Evolutionary conservation across 139 green algal genomes (phyloP).

Genomic region (Zygnema circumcarinatum): DNA sequence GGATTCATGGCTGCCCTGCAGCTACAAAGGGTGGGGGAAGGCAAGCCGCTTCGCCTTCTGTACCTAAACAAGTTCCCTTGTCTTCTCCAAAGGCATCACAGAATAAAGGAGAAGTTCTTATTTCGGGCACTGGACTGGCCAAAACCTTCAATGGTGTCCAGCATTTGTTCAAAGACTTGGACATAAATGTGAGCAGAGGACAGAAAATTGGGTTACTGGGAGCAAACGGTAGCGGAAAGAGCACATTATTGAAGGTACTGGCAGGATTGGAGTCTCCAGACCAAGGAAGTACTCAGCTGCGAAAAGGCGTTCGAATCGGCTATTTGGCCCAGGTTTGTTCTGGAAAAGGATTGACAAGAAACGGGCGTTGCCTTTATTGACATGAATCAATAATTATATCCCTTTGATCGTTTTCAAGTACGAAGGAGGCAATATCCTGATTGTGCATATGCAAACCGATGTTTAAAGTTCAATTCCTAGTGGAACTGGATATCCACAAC

Average conservation of each 20-base stretch:
- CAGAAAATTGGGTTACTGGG: slow-evolving; percentile 76
- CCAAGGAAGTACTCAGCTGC: slow-evolving; percentile 46
- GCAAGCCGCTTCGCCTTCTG: neutral
- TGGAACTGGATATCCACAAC: too few relatives aligned
- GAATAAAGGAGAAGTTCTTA: slow-evolving; percentile 36
- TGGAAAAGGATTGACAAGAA: too few relatives aligned
- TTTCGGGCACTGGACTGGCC: slow-evolving; percentile 65
- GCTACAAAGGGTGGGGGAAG: neutral
- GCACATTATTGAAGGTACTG: slow-evolving; percentile 74
- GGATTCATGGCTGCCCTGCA: neutral
- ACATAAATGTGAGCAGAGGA: slow-evolving; percentile 66
- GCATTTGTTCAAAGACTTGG: slow-evolving; percentile 73
- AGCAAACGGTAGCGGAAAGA: slow-evolving; percentile 76
- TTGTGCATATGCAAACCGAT: too few relatives aligned
- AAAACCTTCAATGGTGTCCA: slow-evolving; percentile 76
- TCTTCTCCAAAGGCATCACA: neutral
- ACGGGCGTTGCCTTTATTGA: neutral
- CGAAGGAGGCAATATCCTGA: too few relatives aligned
- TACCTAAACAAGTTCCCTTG: neutral
- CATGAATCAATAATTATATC: neutral
- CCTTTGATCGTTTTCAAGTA: too few relatives aligned
- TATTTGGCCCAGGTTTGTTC: slow-evolving; percentile 68
- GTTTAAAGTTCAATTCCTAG: too few relatives aligned
- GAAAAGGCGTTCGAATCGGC: slow-evolving; percentile 59
- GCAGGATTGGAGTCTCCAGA: slow-evolving; percentile 67